phyloP scores from a whole-genome alignment of 495 filamentous ascomycete species.

The Venustampulla echinocandica region DNA sequence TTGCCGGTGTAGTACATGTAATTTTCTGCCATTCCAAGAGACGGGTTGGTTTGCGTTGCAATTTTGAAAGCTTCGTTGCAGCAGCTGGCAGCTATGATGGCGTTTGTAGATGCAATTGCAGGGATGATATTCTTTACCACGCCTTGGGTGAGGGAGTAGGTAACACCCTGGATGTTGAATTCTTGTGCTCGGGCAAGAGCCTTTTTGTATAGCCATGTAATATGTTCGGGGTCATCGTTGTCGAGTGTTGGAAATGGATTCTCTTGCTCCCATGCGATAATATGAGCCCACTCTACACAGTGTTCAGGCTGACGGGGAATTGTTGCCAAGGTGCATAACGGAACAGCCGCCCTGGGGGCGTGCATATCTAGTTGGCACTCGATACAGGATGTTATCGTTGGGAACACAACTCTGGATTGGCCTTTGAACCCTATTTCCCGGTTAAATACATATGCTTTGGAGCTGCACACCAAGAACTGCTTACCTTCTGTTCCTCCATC shows the following conservation, averaged over 20 bases:
- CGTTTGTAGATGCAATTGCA: slow-evolving; percentile 95
- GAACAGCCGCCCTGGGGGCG: slow-evolving; percentile 85
- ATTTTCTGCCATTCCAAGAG: slow-evolving; percentile 59
- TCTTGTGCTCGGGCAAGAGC: slow-evolving; percentile 71
- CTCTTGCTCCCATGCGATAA: slow-evolving; percentile 61
- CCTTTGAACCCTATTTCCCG: slow-evolving; percentile 76
- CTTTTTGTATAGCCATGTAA: slow-evolving; percentile 90
- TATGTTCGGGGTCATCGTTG: slow-evolving; percentile 94
- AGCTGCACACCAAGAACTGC: not conserved
- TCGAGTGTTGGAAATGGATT: slow-evolving; percentile 62
- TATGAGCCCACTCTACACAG: slow-evolving; percentile 98
- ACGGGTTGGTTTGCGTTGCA: slow-evolving; percentile 69
- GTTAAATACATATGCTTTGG: not conserved
- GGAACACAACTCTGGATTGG: slow-evolving; percentile 86
- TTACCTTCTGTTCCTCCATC: slow-evolving; percentile 93
- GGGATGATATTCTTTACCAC: slow-evolving; percentile 99
- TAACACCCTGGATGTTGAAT: slow-evolving; percentile 88
- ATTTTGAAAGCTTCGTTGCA: slow-evolving; percentile 98
- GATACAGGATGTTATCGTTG: slow-evolving; percentile 87
- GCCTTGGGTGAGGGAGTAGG: slow-evolving; percentile 94
- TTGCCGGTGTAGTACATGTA: slow-evolving; percentile 99
- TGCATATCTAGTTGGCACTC: slow-evolving; percentile 99
- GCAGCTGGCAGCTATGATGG: slow-evolving; percentile 87
- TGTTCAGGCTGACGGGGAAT: slow-evolving; percentile 97
- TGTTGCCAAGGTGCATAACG: slow-evolving; percentile 91